phyloP scores from a whole-genome alignment of 2,329 filamentous ascomycete genomes.

The Nothophoma quercina region DNA sequence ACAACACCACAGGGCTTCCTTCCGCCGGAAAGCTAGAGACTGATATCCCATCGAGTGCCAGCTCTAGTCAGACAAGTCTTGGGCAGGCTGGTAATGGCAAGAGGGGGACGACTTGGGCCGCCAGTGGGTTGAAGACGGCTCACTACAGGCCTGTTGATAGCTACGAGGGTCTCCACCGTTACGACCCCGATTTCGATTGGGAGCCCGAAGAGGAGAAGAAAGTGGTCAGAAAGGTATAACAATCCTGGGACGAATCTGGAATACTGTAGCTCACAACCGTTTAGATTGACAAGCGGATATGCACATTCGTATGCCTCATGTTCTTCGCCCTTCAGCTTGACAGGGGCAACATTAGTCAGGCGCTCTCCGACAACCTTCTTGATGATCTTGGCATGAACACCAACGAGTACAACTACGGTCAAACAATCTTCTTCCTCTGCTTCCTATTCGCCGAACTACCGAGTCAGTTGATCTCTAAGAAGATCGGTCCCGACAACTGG shows the following conservation, averaged over 20 bases:
- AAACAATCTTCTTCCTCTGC: constrained; percentile 75
- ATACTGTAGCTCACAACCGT: neutral
- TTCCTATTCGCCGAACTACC: constrained; percentile 69
- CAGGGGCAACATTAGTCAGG: constrained; percentile 54
- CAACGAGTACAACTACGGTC: constrained; percentile 50
- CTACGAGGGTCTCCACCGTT: constrained; percentile 68
- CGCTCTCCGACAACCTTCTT: constrained; percentile 47
- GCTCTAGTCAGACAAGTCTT: constrained; percentile 26
- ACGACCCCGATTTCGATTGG: constrained; percentile 66
- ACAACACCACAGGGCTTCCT: constrained; percentile 11
- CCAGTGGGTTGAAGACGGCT: constrained; percentile 42
- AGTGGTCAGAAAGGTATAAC: constrained; percentile 61
- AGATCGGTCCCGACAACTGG: constrained; percentile 55
- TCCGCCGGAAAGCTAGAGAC: constrained; percentile 30
- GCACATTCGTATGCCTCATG: constrained; percentile 61
- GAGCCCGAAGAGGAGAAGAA: constrained; percentile 63
- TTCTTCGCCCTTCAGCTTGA: constrained; percentile 57
- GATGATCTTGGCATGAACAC: constrained; percentile 44
- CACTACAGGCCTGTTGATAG: constrained; percentile 61
- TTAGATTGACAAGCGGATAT: constrained; percentile 61
- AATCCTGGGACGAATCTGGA: neutral
- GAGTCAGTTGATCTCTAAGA: constrained; percentile 57
- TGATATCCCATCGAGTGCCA: constrained; percentile 27
- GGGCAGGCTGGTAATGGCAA: constrained; percentile 15
- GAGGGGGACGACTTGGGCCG: constrained; percentile 45